Conservation (phyloP, 1,139 yeast genomes). For the Kodamaea anthophila region DNA sequence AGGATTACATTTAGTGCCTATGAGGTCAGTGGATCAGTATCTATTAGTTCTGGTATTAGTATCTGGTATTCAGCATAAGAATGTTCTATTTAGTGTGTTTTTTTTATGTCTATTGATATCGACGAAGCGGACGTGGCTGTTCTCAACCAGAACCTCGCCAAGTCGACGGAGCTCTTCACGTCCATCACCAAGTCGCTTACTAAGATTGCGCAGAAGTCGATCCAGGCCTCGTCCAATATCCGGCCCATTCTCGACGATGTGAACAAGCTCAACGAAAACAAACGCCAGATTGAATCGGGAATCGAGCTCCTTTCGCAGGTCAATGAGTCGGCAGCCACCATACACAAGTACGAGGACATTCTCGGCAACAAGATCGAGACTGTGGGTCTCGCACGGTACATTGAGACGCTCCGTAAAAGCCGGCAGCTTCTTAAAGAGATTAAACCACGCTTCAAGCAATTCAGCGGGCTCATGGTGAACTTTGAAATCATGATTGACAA, state of each 20-base stretch:
- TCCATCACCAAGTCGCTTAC: constrained; percentile 52
- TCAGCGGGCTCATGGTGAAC: constrained; percentile 44
- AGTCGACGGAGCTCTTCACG: constrained; percentile 51
- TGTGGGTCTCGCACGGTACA: constrained; percentile 33
- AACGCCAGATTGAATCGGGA: constrained; percentile 57
- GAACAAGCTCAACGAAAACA: constrained; percentile 48
- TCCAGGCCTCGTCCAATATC: constrained; percentile 57
- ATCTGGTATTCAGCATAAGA: no score
- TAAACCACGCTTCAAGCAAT: constrained; percentile 35
- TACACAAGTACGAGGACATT: constrained; percentile 46
- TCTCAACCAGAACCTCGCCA: constrained; percentile 63
- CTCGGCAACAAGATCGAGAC: constrained; percentile 34
- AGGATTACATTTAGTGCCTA: no score
- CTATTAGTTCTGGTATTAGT: no score
- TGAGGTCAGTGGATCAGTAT: no score
- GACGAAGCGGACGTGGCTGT: constrained; percentile 87
- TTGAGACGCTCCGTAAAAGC: constrained; percentile 32
- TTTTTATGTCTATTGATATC: no score
- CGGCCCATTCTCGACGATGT: constrained; percentile 68
- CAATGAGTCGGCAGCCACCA: constrained; percentile 56
- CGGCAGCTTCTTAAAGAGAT: constrained; percentile 30
- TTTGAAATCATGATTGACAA: constrained; percentile 41
- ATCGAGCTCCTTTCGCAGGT: constrained; percentile 57
- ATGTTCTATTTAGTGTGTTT: no score
- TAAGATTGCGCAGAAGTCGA: constrained; percentile 51